phyloP scores from a whole-genome alignment of 768 basidiomycete species.

The Tricholoma sp. region DNA sequence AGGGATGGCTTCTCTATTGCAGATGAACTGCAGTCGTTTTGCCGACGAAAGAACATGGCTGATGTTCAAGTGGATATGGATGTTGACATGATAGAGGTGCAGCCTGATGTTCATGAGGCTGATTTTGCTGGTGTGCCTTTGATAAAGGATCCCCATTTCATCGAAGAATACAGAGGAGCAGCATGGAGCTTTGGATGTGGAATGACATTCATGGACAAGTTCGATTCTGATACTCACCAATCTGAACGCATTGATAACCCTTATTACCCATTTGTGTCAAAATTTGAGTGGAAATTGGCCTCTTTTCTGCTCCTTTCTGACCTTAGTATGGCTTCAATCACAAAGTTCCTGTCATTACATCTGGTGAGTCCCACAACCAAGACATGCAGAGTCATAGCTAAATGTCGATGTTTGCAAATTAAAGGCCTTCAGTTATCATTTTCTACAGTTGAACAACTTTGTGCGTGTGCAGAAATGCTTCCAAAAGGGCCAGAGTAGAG shows the following conservation, averaged over 20 bases:
- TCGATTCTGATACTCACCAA: no score
- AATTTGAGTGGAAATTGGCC: constrained; percentile 28
- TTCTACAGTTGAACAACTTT: neutral
- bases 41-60: no score
- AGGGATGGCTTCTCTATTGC: constrained; percentile 17
- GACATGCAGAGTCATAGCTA: neutral
- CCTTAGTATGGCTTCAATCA: constrained; percentile 23
- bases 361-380: constrained; percentile 12
- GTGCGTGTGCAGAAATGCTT: neutral
- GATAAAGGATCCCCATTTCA: no score
- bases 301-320: constrained; percentile 21
- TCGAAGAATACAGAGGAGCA: no score
- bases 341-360: constrained; percentile 21
- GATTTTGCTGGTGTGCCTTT: no score
- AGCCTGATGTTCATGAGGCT: no score
- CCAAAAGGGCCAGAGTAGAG: neutral
- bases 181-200: no score
- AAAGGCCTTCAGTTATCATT: constrained; percentile 12
- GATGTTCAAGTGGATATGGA: no score
- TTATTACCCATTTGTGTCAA: constrained; percentile 9
- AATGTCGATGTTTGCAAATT: constrained; percentile 2
- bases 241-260: no score
- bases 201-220: no score
- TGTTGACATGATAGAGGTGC: no score
- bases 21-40: no score